These are phyloP conservation scores for Trichothecium roseum DNA, from an alignment of 2,329 filamentous ascomycete genomes.

Conservation along the genomic window DNA sequence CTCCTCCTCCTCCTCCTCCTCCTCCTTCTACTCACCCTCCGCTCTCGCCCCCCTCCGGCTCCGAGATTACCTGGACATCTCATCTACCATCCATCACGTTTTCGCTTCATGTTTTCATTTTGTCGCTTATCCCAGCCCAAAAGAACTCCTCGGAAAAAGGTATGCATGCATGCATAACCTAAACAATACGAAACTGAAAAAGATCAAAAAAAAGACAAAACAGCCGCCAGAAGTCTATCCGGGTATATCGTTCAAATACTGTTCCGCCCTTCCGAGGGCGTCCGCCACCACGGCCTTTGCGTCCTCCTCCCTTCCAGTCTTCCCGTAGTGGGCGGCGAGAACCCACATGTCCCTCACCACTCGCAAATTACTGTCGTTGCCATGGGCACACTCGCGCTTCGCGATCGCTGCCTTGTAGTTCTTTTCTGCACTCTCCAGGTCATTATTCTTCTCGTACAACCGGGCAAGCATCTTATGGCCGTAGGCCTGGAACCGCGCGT, in stretches of 20 bases:
- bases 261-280: conserved; percentile 20
- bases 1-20: too few species aligned
- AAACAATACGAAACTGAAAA: too few species aligned
- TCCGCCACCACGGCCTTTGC: conserved; percentile 18
- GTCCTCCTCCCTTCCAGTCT: conserved; percentile 15
- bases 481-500: conserved; percentile 25
- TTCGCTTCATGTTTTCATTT: too few species aligned
- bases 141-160: too few species aligned
- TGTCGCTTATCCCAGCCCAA: too few species aligned
- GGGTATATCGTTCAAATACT: conserved; percentile 14
- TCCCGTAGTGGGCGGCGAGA: conserved; percentile 21
- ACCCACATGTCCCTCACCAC: conserved; percentile 29
- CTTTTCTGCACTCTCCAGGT: conserved; percentile 20
- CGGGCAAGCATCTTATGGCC: conserved; percentile 26
- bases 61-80: too few species aligned
- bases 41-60: too few species aligned
- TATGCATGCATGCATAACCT: too few species aligned
- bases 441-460: conserved; percentile 19
- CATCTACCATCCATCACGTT: too few species aligned
- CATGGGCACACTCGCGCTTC: conserved; percentile 24
- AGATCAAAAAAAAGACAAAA: too few species aligned
- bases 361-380: conserved; percentile 20
- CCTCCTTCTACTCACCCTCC: too few species aligned
- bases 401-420: conserved; percentile 20
- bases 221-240: conserved; percentile 5